These are phyloP conservation scores for Epichloe glyceriae DNA, from an alignment of 2,329 filamentous ascomycete genomes.

Conservation along the genomic window DNA sequence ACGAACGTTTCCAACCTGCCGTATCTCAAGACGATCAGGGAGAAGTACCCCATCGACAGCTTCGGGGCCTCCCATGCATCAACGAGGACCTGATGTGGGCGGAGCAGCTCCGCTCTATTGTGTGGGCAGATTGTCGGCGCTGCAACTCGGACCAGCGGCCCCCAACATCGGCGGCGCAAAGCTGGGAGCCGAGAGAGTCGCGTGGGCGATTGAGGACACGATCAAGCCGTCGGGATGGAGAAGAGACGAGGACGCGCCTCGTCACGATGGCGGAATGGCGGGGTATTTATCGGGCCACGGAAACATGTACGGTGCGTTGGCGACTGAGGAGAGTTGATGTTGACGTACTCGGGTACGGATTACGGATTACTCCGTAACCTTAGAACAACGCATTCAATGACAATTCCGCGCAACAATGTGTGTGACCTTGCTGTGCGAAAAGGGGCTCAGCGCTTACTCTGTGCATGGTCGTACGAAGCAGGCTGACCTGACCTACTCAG, in stretches of 20 bases:
- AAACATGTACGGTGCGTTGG: conserved; percentile 22
- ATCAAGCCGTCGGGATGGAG: conserved; percentile 11
- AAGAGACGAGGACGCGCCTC: background rate
- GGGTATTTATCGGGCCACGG: conserved; percentile 22
- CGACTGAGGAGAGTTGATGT: background rate
- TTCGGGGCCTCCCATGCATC: conserved; percentile 59
- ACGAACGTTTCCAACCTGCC: conserved; percentile 48
- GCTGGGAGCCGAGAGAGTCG: conserved; percentile 58
- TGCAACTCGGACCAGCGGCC: conserved; percentile 59
- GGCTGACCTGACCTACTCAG: too few species aligned
- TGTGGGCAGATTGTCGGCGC: conserved; percentile 51
- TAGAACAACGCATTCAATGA: too few species aligned
- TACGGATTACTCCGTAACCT: too few species aligned
- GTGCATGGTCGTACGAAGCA: too few species aligned
- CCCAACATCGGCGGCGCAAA: conserved; percentile 64
- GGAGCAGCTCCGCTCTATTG: conserved; percentile 58
- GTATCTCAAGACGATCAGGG: conserved; percentile 45
- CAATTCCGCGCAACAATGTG: too few species aligned
- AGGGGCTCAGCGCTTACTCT: too few species aligned
- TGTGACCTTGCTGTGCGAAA: too few species aligned
- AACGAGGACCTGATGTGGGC: conserved; percentile 68
- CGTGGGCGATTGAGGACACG: conserved; percentile 54
- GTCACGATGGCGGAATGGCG: conserved; percentile 7
- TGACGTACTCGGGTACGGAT: too few species aligned
- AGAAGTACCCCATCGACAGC: conserved; percentile 46